Percentiles rank a stretch among this genome's conserved stretches.
phyloP scores from a whole-genome alignment of 305 asterid genomes.

The Withania somnifera region DNA sequence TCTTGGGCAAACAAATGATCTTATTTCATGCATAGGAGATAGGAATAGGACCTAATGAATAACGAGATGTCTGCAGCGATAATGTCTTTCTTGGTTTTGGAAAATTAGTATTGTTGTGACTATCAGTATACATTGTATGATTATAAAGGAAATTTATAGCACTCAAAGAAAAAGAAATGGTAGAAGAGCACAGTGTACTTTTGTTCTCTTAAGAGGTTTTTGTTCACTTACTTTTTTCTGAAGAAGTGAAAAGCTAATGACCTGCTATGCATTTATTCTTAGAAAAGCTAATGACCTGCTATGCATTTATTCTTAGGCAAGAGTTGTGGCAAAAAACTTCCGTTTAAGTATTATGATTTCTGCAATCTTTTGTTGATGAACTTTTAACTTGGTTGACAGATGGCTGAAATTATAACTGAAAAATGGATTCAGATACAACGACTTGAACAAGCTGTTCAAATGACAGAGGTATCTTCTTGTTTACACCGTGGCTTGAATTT shows the following conservation, averaged over 20 bases:
- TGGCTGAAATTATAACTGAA: constrained; percentile 53
- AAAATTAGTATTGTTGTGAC: neutral
- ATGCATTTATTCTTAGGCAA: neutral
- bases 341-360: neutral
- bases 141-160: neutral
- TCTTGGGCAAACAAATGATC: neutral
- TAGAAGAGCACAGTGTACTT: neutral
- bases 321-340: neutral
- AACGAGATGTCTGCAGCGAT: neutral
- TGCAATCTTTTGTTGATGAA: neutral
- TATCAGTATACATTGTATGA: neutral
- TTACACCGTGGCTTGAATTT: neutral
- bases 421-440: constrained; percentile 89
- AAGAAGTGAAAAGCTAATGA: neutral
- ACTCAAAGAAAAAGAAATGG: neutral
- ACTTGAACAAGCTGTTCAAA: constrained; percentile 87
- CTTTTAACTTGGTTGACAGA: constrained; percentile 19
- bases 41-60: neutral
- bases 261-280: neutral
- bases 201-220: neutral
- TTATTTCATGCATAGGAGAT: neutral
- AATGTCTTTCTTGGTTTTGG: neutral
- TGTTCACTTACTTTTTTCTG: neutral
- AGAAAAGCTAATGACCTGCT: neutral
- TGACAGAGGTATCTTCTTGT: constrained; percentile 45